Evolutionary conservation across 495 filamentous ascomycete species (phyloP).

Genomic region (Massariosphaeria phaeospora): DNA sequence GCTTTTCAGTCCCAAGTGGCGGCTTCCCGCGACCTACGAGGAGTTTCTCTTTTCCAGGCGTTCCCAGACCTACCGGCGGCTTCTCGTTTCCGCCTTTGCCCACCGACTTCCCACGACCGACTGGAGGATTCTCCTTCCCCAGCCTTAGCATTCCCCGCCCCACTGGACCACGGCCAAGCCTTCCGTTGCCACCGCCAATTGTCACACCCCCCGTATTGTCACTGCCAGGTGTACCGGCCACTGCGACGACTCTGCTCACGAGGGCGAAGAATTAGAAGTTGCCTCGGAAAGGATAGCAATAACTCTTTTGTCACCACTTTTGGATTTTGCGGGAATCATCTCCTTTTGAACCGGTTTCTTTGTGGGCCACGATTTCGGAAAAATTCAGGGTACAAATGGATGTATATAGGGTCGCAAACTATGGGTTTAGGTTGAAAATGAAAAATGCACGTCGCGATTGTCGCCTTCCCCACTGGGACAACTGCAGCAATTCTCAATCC

Average conservation of each 20-base stretch:
- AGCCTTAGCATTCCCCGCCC: not conserved
- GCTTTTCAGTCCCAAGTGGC: not conserved
- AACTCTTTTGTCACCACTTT: no score
- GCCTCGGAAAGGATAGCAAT: no score
- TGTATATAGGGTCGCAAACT: no score
- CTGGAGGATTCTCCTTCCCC: not conserved
- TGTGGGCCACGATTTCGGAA: no score
- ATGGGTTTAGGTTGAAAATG: no score
- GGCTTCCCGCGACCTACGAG: conserved; percentile 4
- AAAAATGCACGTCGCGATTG: no score
- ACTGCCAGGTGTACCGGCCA: not conserved
- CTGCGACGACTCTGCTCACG: not conserved
- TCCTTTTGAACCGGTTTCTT: no score
- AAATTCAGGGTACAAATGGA: no score
- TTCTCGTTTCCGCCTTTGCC: not conserved
- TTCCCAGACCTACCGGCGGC: not conserved
- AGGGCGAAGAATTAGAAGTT: no score
- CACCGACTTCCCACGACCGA: not conserved
- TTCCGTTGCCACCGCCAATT: not conserved
- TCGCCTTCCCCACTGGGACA: no score
- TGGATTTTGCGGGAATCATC: no score
- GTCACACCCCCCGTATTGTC: not conserved
- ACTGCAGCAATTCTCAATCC: no score
- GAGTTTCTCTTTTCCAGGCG: not conserved
- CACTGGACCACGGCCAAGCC: not conserved